Percentiles rank a stretch among this genome's conserved stretches.
Evolutionary conservation across 2,329 filamentous ascomycete species (phyloP).

Genomic region (Cladophialophora immunda): DNA sequence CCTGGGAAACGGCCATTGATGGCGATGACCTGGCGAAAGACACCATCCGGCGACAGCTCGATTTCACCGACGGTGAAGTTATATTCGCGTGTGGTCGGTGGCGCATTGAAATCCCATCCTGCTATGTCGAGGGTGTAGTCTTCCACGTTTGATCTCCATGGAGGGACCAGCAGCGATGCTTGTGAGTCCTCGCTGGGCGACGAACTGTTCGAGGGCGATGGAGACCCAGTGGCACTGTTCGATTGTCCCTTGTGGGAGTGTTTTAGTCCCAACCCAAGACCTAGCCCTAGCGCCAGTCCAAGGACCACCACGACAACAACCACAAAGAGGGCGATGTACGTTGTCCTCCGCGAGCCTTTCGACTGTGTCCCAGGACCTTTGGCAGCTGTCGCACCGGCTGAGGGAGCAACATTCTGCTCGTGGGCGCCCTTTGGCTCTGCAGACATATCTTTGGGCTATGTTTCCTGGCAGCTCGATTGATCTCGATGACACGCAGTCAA

Average conservation of each 20-base stretch:
- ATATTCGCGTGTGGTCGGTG: constrained; percentile 61
- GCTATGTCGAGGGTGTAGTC: constrained; percentile 66
- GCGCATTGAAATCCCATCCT: constrained; percentile 63
- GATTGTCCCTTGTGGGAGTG: constrained; percentile 9
- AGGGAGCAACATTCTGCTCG: neutral
- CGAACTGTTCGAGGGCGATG: constrained; percentile 13
- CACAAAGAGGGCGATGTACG: constrained; percentile 1
- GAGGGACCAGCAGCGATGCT: constrained; percentile 10
- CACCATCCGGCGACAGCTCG: constrained; percentile 62
- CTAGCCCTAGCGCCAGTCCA: constrained; percentile 16
- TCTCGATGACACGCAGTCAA: neutral
- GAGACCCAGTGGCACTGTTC: neutral
- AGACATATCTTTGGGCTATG: constrained; percentile 7
- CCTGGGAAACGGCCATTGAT: constrained; percentile 80
- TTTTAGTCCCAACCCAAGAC: constrained; percentile 16
- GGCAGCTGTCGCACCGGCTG: neutral
- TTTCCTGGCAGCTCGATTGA: neutral
- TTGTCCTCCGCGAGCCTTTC: constrained; percentile 4
- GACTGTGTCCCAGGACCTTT: neutral
- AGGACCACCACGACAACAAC: constrained; percentile 10
- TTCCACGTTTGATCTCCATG: constrained; percentile 30
- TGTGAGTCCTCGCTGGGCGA: constrained; percentile 9
- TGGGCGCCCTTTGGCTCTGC: neutral
- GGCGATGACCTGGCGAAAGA: constrained; percentile 64
- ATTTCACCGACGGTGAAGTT: constrained; percentile 65